Conservation (phyloP, 768 basidiomycete species). For the Trametes cubensis region DNA sequence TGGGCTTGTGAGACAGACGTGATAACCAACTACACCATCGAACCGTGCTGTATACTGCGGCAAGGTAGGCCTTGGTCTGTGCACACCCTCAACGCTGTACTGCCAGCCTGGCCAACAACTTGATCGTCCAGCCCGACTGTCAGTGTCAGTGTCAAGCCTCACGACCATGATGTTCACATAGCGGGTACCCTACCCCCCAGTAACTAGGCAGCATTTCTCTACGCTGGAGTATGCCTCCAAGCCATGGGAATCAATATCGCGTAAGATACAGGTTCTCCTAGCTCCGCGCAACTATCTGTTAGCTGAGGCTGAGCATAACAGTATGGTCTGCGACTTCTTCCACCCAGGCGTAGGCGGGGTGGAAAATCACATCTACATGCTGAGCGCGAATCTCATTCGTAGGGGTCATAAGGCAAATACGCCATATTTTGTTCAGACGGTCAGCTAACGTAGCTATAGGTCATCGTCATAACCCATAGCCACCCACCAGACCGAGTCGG, state of each 20-base stretch:
- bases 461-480: constrained; percentile 93
- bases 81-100: background rate
- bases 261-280: background rate
- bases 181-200: too few species aligned
- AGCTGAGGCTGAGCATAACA: constrained; percentile 33
- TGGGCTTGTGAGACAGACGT: constrained; percentile 30
- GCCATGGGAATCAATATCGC: constrained; percentile 20
- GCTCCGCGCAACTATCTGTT: too few species aligned
- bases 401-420: constrained; percentile 79
- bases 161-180: too few species aligned
- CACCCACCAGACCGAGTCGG: constrained; percentile 86
- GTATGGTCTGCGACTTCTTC: constrained; percentile 98
- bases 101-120: background rate
- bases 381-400: constrained; percentile 78
- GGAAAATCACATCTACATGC: constrained; percentile 94
- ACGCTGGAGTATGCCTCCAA: background rate
- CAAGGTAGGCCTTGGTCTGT: too few species aligned
- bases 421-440: background rate
- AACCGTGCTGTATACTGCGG: too few species aligned
- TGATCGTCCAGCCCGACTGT: too few species aligned
- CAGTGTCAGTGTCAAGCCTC: too few species aligned
- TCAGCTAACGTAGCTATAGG: constrained; percentile 45
- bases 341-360: constrained; percentile 93
- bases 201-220: background rate
- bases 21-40: constrained; percentile 36